These are phyloP conservation scores for Chlorella variabilis DNA, from an alignment of 163 green algal species.

Conservation along the genomic window DNA sequence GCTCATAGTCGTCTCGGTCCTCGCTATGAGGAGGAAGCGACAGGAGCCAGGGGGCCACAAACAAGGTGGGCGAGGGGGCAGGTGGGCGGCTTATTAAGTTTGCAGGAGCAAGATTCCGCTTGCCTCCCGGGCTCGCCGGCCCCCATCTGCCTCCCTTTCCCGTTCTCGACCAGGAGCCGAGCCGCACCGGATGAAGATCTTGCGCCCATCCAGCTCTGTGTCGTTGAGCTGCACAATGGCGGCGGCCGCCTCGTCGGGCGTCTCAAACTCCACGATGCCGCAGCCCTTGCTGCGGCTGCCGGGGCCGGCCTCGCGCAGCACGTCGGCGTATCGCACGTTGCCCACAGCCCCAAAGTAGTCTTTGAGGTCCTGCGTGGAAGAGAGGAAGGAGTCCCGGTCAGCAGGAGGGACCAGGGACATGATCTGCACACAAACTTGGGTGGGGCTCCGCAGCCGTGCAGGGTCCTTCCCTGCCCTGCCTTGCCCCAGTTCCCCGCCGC, in stretches of 20 bases:
- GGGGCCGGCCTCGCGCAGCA: constrained; percentile 76
- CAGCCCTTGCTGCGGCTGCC: constrained; percentile 70
- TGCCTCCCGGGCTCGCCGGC: too few relatives aligned
- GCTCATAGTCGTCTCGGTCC: constrained; percentile 58
- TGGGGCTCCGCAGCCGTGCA: too few relatives aligned
- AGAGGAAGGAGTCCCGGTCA: too few relatives aligned
- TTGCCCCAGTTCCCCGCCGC: too few relatives aligned
- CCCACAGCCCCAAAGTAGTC: constrained; percentile 86
- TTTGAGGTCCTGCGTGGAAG: constrained; percentile 27
- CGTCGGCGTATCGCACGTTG: constrained; percentile 76
- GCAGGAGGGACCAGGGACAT: too few relatives aligned
- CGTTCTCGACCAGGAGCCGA: too few relatives aligned
- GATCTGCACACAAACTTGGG: too few relatives aligned
- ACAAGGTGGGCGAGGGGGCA: background rate
- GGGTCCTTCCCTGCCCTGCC: too few relatives aligned
- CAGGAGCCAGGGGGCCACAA: background rate
- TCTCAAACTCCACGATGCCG: constrained; percentile 95
- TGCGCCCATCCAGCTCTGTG: constrained; percentile 80
- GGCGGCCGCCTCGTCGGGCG: constrained; percentile 79
- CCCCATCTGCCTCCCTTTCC: too few relatives aligned
- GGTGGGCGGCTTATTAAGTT: background rate
- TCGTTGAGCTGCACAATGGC: constrained; percentile 88
- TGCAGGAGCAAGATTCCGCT: too few relatives aligned
- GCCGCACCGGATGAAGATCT: constrained; percentile 66
- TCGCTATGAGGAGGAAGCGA: constrained; percentile 42